Evolutionary conservation across 768 basidiomycete genomes (phyloP), one percentile per base, ranked within the genome.

Genomic region (Asterophora lycoperdoides): DNA sequence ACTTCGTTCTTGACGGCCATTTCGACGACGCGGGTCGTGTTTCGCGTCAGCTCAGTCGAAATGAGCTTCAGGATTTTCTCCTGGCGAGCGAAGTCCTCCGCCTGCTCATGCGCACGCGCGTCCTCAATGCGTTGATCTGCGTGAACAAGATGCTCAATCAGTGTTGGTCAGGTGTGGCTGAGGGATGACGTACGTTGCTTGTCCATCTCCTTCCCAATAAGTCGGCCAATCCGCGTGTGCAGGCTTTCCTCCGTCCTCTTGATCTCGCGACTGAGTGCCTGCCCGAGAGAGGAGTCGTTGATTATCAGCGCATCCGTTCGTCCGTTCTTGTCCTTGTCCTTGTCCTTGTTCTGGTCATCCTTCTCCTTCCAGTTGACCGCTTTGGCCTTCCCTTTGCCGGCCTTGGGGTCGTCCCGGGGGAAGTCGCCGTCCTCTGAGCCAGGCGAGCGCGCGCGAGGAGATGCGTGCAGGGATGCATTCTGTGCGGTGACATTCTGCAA

Each of bases 41-140:
- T 92, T 68, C 86, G 83, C 8, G 86, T 91, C 43, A 93, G 74
- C 65, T 91, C 88, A 1, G 80, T 87, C 18, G 89, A 92, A 56
- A 93, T 91, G 46, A 93, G 71, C 68, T 92, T 92, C 59, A 93
- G 71, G 52, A 93, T 89, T 65, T 87, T 90, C 68, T 93, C 91
- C 66, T 93, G 89, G 11, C 90, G 81, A 33, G 81, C 74, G 53
- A 89, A 89, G 60, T 92, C 89, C 53, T 86, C 86, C 8, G 81
- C 76, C 60, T 89, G 87, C 55, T 91, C 89, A 49, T 81, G 79
- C 19, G 75, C 77, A 52, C 89, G 84, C 42, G 82, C 81, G 37
- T 92, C 90, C 59, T 93, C 91, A 56, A 92, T 71, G 36, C 89
- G 86, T 78, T 84, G 81, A 60, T 92, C 91, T 93, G 62, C 19